These are phyloP conservation scores for Graphilbum ipis-grandicollis DNA, from an alignment of 2,329 filamentous ascomycete genomes.

Conservation along the genomic window DNA sequence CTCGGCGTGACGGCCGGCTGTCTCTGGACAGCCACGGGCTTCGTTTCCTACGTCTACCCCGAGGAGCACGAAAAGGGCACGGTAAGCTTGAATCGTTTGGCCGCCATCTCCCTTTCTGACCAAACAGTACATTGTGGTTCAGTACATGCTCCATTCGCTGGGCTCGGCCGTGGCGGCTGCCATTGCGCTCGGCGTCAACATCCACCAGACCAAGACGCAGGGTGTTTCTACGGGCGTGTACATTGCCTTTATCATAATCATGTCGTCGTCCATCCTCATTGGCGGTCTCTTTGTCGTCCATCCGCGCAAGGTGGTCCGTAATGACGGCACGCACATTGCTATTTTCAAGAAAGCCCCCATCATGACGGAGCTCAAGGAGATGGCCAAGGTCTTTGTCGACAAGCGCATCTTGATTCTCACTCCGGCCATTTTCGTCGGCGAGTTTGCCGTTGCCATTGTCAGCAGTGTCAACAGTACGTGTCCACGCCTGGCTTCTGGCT, in stretches of 20 bases:
- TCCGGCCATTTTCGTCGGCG: constrained; percentile 2
- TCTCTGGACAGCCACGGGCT: constrained; percentile 7
- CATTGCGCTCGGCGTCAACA: constrained; percentile 1
- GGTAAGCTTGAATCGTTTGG: background rate
- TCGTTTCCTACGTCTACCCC: background rate
- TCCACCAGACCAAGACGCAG: constrained; percentile 1
- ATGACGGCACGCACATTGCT: constrained; percentile 3
- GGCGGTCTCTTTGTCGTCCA: constrained; percentile 1
- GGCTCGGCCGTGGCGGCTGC: background rate
- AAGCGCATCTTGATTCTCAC: constrained; percentile 2
- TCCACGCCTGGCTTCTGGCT: too few species aligned
- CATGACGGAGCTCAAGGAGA: background rate
- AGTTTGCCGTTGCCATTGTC: constrained; percentile 2
- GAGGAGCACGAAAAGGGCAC: constrained; percentile 3
- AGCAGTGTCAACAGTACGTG: constrained; percentile 2
- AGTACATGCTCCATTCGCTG: constrained; percentile 1
- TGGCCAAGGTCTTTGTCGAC: background rate
- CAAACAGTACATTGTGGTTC: background rate
- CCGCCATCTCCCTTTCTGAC: too few species aligned
- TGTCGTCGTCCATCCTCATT: background rate
- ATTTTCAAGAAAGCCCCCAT: constrained; percentile 2
- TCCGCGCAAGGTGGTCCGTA: constrained; percentile 1
- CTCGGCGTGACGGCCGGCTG: constrained; percentile 8
- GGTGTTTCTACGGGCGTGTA: constrained; percentile 1
- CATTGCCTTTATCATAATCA: constrained; percentile 1